These are phyloP conservation scores for Pseudoneurospora amorphoporcata DNA, from an alignment of 495 filamentous ascomycete genomes.

Conservation along the genomic window DNA sequence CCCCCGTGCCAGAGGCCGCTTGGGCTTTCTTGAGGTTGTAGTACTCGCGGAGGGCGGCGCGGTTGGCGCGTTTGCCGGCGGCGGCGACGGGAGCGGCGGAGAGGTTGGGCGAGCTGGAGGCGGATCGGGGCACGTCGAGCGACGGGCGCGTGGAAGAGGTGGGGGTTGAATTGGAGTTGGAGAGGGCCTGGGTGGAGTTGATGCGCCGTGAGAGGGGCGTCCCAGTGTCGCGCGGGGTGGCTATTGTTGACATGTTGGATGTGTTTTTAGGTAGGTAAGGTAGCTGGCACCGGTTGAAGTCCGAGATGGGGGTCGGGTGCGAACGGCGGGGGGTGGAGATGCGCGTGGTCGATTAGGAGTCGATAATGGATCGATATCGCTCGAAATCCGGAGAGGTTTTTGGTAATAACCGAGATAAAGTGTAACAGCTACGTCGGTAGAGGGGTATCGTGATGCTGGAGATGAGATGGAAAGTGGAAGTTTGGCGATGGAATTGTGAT, in stretches of 20 bases:
- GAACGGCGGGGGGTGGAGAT: not conserved
- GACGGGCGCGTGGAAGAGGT: constrained; percentile 67
- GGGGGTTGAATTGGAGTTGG: constrained; percentile 33
- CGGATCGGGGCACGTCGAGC: constrained; percentile 51
- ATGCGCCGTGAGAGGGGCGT: constrained; percentile 27
- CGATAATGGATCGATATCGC: not conserved
- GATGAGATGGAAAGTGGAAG: not conserved
- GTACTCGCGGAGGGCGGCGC: constrained; percentile 84
- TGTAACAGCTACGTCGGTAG: not conserved
- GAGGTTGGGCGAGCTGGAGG: constrained; percentile 42
- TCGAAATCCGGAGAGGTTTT: not conserved
- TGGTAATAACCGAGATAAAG: not conserved
- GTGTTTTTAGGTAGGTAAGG: not conserved
- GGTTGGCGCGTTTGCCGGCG: constrained; percentile 35
- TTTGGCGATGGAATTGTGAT: not conserved
- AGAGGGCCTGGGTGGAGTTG: constrained; percentile 27
- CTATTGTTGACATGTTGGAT: constrained; percentile 64
- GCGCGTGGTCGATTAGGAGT: not conserved
- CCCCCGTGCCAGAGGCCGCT: constrained; percentile 1
- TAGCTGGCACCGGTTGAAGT: not conserved
- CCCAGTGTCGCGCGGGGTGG: constrained; percentile 52
- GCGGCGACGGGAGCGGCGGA: constrained; percentile 37
- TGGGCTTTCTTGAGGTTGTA: constrained; percentile 63
- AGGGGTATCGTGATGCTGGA: not conserved
- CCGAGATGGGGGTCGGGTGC: not conserved